Evolutionary conservation across 768 basidiomycete species (phyloP), one percentile per base, ranked within the genome.

Genomic region (Mycena chlorophos): DNA sequence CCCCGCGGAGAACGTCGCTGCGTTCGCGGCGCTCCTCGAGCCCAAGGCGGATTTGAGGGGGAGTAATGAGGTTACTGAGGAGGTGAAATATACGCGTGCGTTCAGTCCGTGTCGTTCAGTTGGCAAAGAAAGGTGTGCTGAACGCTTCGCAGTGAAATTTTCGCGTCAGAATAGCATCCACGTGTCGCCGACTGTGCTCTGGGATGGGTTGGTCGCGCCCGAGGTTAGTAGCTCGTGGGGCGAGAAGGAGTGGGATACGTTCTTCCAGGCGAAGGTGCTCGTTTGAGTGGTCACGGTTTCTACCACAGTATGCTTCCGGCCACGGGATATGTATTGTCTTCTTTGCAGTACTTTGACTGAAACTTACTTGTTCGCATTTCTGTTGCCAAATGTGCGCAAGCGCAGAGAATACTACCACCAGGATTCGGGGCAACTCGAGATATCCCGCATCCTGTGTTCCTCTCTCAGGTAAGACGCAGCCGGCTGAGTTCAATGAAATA

Each of bases 81-180:
- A 91, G 60, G 74, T 97, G 58, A 97, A 96, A 72, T 92, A 93
- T 66, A 87, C 83, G n/a, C 80, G 94, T 94, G 65, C 51, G 88
- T 74, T 12, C 1, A 40, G 10, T 12, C n/a, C 27, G 61, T 48
- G 50, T 20, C 16, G 19, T 3, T 29, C 16, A 3, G 22, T 50
- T n/a, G n/a, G n/a, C n/a, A n/a, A n/a, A 4, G 34, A 25, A n/a
- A 12, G 28, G 17, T 43, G 28, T 23, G 20, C n/a, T 48, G 20
- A 39, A 22, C 6, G 14, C 27, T 42, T n/a, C 57, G 27, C 63
- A 94, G 92, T 97, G 77, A 97, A 95, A 71, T 87, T 88, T 68
- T 84, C 89, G 16, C 78, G 95, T 58, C 94, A 96, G 74, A 96
- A 98, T 58, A 79, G 90, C 2, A 84, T 96, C 37, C 95, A 98